Evolutionary conservation across 768 basidiomycete genomes (phyloP), one percentile per base, ranked within the genome.

Genomic region (Chlorophyllum brunneum): DNA sequence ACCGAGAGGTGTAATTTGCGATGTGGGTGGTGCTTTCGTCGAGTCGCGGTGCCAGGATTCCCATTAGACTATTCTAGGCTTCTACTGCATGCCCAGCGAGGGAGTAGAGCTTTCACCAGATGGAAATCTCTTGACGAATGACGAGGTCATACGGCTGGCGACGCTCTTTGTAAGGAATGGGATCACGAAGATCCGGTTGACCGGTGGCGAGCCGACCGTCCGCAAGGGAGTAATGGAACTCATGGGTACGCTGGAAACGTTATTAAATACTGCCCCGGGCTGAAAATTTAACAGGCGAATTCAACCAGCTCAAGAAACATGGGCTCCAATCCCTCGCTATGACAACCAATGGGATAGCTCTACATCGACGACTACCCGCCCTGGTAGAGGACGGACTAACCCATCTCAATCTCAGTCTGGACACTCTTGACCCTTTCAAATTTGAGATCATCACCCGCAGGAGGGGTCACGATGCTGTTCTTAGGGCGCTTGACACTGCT

Each of bases 31-130:
- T n/a, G n/a, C n/a, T n/a, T 37, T 20, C 39, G 39, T 10, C 56
- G 31, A 5, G 4, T 15, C 7, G n/a, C 27, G 43, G 2, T 29
- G 11, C 27, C 5, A 5, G 5, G 13, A 10, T 10, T 16, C 43
- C 29, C 8, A 29, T 29, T 18, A 8, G 20, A 31, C 27, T 37
- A 4, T 18, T 30, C 7, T 56, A 94, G 89, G 91, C 59, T 92
- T 92, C 60, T 95, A 95, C 64, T 94, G 91, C 61, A 95, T 94
- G 92, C 92, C 91, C 2, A 80, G 76, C 47, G 82, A 87, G 61
- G 90, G 91, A 27, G 70, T 93, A 4, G 79, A 86, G 47, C 75
- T 93, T 23, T 85, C 88, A 10, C 92, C 90, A 2, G 70, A 71
- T 29, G 72, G 73, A 8, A 76, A 87, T 54, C 76, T 92, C 52